A percentile compares a stretch with the other conserved stretches of the same genome.
Evolutionary conservation across 306 rosid genomes (phyloP).

Genomic region (Hippophae tibetana): DNA sequence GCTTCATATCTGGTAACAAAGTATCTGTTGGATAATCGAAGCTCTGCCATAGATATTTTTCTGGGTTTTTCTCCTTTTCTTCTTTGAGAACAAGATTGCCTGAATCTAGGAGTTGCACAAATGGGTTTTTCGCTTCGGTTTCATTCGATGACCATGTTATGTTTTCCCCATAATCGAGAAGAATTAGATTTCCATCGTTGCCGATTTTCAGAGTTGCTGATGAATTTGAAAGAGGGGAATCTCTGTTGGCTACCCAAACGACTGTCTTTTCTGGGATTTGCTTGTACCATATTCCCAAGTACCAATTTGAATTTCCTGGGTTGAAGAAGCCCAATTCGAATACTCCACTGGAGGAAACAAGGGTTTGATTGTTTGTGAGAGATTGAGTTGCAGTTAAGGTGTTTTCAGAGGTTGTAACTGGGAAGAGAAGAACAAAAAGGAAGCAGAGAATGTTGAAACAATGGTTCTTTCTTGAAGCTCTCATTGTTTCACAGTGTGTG

Average conservation of each 20-base stretch:
- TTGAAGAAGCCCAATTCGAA: constrained; percentile 52
- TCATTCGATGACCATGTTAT: constrained; percentile 40
- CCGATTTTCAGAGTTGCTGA: constrained; percentile 27
- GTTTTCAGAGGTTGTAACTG: constrained; percentile 22
- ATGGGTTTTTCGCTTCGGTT: constrained; percentile 19
- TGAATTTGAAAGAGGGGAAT: constrained; percentile 39
- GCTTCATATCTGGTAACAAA: constrained; percentile 54
- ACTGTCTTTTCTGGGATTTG: constrained; percentile 12
- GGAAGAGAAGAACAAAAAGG: constrained; percentile 12
- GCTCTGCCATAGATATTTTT: constrained; percentile 52
- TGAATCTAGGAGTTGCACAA: constrained; percentile 41
- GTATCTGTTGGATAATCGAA: constrained; percentile 64
- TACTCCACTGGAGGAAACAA: constrained; percentile 26
- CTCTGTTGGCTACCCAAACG: constrained; percentile 84
- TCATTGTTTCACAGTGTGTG: constrained; percentile 28
- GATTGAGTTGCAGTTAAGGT: constrained; percentile 35
- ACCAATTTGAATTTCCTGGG: constrained; percentile 24
- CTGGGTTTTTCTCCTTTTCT: constrained; percentile 14
- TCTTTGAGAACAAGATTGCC: constrained; percentile 54
- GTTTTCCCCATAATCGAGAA: constrained; percentile 15
- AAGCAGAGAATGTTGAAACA: constrained; percentile 17
- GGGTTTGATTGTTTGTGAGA: constrained; percentile 36
- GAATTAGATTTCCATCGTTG: constrained; percentile 28
- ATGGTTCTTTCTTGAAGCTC: constrained; percentile 12
- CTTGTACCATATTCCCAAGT: constrained; percentile 62